Evolutionary conservation across 208 protist species (phyloP).

Genomic region (Leishmania turanica): DNA sequence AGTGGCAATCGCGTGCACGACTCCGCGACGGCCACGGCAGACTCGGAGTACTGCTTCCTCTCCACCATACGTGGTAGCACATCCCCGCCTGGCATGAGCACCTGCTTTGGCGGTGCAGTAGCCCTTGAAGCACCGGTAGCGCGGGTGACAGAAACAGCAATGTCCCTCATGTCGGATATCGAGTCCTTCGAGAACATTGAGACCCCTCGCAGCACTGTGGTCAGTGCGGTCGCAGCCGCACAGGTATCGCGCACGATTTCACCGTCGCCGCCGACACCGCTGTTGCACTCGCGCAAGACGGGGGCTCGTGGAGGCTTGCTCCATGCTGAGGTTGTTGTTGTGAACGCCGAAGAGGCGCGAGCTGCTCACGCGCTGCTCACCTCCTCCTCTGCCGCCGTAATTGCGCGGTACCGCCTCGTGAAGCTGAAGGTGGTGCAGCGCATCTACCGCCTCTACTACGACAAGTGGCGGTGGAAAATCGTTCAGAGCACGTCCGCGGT

Average conservation of each 20-base stretch:
- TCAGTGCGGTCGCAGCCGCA: background rate
- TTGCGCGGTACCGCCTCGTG: slow-evolving; percentile 44
- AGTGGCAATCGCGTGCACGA: background rate
- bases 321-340: slow-evolving; percentile 1
- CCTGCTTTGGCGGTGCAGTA: slow-evolving; percentile 10
- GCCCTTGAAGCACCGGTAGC: background rate
- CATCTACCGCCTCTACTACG: slow-evolving; percentile 51
- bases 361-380: slow-evolving; percentile 15
- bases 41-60: slow-evolving; percentile 8
- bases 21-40: background rate
- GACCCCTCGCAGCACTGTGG: background rate
- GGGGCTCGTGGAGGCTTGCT: background rate
- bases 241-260: background rate
- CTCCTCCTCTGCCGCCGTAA: slow-evolving; percentile 27
- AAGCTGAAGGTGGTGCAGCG: slow-evolving; percentile 44
- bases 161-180: background rate
- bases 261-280: background rate
- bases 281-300: background rate
- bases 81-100: slow-evolving; percentile 15
- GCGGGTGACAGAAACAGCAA: background rate
- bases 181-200: background rate
- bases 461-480: slow-evolving; percentile 32
- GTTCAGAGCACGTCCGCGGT: background rate
- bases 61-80: slow-evolving; percentile 10
- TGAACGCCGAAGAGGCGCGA: slow-evolving; percentile 12